A percentile compares a stretch with the other conserved stretches of the same genome.
Evolutionary conservation across 139 green algal species (phyloP).

Genomic region (Chlorella sp.): DNA sequence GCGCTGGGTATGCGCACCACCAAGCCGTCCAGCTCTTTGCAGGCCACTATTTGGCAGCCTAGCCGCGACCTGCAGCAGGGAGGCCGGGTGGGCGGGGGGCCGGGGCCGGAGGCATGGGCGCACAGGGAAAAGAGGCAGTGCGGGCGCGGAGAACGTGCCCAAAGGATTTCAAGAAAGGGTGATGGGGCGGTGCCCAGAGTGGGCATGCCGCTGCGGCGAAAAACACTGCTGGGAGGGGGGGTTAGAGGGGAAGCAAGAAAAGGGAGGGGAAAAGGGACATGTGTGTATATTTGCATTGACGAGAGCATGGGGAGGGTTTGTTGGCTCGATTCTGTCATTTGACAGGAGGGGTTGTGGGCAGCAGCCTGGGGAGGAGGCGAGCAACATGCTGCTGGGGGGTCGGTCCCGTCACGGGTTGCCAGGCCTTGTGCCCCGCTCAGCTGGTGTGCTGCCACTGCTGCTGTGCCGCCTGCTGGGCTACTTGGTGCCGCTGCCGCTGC

Average conservation of each 20-base stretch:
- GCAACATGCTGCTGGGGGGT: no score
- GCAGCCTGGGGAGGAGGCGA: no score
- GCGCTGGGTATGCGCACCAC: slow-evolving; percentile 91
- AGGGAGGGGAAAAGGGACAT: no score
- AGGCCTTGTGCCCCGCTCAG: neutral
- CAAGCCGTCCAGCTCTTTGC: slow-evolving; percentile 93
- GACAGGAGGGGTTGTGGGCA: no score
- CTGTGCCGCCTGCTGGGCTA: no score
- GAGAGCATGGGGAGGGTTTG: no score
- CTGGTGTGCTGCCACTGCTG: no score
- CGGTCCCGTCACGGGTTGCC: slow-evolving; percentile 8
- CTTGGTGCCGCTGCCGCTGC: neutral
- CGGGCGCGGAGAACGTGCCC: neutral
- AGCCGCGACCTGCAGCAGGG: slow-evolving; percentile 84
- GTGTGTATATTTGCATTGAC: no score
- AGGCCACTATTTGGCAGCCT: slow-evolving; percentile 94
- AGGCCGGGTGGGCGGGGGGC: neutral
- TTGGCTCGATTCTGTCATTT: no score
- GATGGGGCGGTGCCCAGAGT: no score
- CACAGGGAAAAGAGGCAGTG: neutral
- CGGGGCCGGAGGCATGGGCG: neutral
- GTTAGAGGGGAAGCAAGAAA: neutral
- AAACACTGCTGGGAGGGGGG: neutral
- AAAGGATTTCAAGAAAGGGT: no score
- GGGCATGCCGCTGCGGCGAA: neutral